These are phyloP conservation scores for Helenozyma rhizophorensis DNA, from an alignment of 805 yeast genomes.

Conservation along the genomic window DNA sequence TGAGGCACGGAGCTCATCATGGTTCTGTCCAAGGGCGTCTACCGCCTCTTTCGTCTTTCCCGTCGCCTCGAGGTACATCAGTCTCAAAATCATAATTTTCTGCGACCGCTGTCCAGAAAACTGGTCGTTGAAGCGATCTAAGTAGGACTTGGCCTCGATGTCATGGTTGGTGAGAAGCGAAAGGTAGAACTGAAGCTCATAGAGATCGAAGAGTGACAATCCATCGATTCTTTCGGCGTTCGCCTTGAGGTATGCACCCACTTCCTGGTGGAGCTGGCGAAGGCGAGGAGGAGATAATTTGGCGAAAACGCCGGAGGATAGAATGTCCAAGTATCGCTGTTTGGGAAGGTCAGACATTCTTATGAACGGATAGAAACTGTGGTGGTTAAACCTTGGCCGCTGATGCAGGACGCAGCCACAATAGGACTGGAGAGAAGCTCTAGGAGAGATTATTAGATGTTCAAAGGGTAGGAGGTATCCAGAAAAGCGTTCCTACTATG, in stretches of 20 bases:
- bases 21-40: slow-evolving; percentile 22
- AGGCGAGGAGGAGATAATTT: slow-evolving; percentile 44
- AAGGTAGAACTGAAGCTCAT: slow-evolving; percentile 70
- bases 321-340: slow-evolving; percentile 9
- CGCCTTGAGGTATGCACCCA: slow-evolving; percentile 30
- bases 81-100: slow-evolving; percentile 50
- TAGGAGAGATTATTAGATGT: neutral
- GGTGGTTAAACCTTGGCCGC: too few relatives aligned
- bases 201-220: slow-evolving; percentile 49
- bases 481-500: too few relatives aligned
- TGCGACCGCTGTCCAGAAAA: slow-evolving; percentile 56
- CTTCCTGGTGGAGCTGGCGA: slow-evolving; percentile 34
- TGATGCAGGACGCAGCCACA: too few relatives aligned
- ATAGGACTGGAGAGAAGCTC: too few relatives aligned
- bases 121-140: slow-evolving; percentile 64
- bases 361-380: too few relatives aligned
- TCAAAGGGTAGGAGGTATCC: too few relatives aligned
- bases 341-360: slow-evolving; percentile 3
- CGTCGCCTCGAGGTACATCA: slow-evolving; percentile 54
- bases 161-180: slow-evolving; percentile 60
- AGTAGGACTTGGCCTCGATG: slow-evolving; percentile 60
- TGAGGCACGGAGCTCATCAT: slow-evolving; percentile 34
- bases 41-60: slow-evolving; percentile 32
- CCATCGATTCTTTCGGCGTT: slow-evolving; percentile 33
- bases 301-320: slow-evolving; percentile 43